Evolutionary conservation across 106 monocot genomes (phyloP), one percentile per base, ranked within the genome.

Genomic region (Platanthera zijinensis): DNA sequence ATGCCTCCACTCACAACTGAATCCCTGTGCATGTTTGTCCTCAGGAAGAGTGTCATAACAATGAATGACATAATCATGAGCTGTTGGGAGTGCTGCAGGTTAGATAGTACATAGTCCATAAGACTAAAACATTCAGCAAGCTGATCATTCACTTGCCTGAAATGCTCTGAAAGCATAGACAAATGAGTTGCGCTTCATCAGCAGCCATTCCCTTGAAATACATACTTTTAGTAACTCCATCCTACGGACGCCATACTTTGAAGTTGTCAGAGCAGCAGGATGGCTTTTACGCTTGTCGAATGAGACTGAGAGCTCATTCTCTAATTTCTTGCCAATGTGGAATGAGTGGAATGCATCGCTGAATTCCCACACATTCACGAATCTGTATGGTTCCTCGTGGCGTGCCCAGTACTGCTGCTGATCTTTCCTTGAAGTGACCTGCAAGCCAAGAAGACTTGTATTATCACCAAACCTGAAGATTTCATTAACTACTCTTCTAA

Each of bases 181-280:
- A 61, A 88, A 88, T 6, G 84, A 88, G 56, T 88, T 88, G n/a
- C 88, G 74, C 17, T 78, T 88, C 88, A 88, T 88, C 56, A 88
- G 74, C 51, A 88, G 66, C 17, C 56, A 66, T 74, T 88, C 88
- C 63, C 88, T 77, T 2, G 61, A 47, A 18, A 73, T 51, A 46
- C 75, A 79, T 49, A 81, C 82, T 62, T 78, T 84, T n/a, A 88
- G 51, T 5, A 88, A 50, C 48, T 88, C 88, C 54, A 9, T 82
- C 54, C 50, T 84, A 51, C 77, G 73, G 5, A 59, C 84, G 62
- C 87, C 87, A 66, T 79, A 87, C 50, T 79, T 84, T 50, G 81
- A 72, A 11, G 81, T 87, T 13, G 82, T 73, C 30, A 87, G 76
- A 15, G 87, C 84, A 28, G 84, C 87, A 48, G 87, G 87, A 68